These are phyloP conservation scores for Rhizopogon roseolus DNA, from an alignment of 768 basidiomycete genomes.

Conservation along the genomic window DNA sequence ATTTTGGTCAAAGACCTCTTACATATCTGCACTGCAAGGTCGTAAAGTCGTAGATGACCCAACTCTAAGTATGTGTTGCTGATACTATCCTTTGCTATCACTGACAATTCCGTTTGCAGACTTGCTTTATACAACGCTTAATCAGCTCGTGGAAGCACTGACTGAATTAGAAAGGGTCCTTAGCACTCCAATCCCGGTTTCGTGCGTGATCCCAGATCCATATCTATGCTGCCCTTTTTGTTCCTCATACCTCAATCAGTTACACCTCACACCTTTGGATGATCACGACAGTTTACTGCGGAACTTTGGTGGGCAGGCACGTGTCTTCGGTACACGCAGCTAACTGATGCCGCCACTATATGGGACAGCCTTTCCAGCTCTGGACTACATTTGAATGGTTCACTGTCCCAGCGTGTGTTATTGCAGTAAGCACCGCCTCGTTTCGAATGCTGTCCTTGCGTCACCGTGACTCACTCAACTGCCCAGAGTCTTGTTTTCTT, in stretches of 20 bases:
- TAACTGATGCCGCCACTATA: neutral
- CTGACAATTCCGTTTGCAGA: slow-evolving; percentile 26
- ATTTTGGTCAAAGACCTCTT: slow-evolving; percentile 48
- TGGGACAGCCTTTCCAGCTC: slow-evolving; percentile 57
- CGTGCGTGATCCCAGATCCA: slow-evolving; percentile 27
- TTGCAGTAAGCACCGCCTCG: slow-evolving; percentile 35
- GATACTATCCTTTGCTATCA: neutral
- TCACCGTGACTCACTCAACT: neutral
- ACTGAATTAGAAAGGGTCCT: slow-evolving; percentile 70
- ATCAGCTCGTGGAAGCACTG: slow-evolving; percentile 55
- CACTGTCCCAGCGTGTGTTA: slow-evolving; percentile 57
- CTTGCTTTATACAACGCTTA: slow-evolving; percentile 41
- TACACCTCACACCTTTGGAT: slow-evolving; percentile 67
- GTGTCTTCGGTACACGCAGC: neutral
- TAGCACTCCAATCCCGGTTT: slow-evolving; percentile 72
- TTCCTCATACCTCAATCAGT: slow-evolving; percentile 24
- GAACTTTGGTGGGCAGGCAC: slow-evolving; percentile 43
- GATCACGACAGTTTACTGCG: slow-evolving; percentile 55
- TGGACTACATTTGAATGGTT: slow-evolving; percentile 48
- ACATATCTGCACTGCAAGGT: slow-evolving; percentile 52
- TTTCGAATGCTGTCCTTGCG: neutral
- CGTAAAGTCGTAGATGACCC: slow-evolving; percentile 45
- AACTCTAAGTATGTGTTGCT: slow-evolving; percentile 44
- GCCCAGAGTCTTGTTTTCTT: slow-evolving; percentile 61
- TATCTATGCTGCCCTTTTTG: neutral